Base-by-base conservation (phyloP, 495 filamentous ascomycete genomes). In the Durotheca rogersii region DNA sequence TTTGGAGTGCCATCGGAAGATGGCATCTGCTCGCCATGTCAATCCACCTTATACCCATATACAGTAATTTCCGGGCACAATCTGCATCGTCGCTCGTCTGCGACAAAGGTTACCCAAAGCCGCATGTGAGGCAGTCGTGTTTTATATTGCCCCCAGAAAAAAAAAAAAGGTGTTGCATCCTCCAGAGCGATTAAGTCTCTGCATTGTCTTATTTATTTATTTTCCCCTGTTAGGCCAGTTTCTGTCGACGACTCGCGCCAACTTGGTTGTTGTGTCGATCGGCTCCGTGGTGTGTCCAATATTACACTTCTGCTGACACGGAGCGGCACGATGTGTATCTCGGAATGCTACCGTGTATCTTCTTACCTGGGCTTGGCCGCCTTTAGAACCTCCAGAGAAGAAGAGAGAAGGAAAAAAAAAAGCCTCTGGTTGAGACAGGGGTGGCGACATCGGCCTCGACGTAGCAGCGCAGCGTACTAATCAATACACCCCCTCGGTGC, bases 11-110 rank as follows among this genome's bases (percentile, higher is more conserved):
- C 56, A 61, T 55, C 43, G 51, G 61, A 58, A 58, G 61, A 55
- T 46, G 41, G 36, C 45, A n/a, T 36, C 17, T 48, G 17, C 34
- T 36, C 17, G 33, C 49, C 41, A 34, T 50, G 45, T 36, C 31
- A 54, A 53, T 50, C 41, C 30, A 55, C 48, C 45, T 51, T 42
- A 41, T 19, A 38, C 52, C 56, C 58, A 61, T 64, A 47, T 58
- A 61, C 35, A 61, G 54, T 57, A 64, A 61, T 64, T 58, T 64
- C 58, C 61, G 58, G 61, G 47, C 58, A 43, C 58, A 64, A 50
- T 20, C 35, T 49, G 17, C 42, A 41, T 44, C 47, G 46, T 56
- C 43, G 41, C 51, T 58, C 52, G 47, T 57, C 53, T 51, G 50
- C 55, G 44, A 41, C 45, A 51, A 45, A 37, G 57, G 49, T 45